Conservation (phyloP, 1,139 yeast genomes). For the Geotrichum phurueaensis region DNA sequence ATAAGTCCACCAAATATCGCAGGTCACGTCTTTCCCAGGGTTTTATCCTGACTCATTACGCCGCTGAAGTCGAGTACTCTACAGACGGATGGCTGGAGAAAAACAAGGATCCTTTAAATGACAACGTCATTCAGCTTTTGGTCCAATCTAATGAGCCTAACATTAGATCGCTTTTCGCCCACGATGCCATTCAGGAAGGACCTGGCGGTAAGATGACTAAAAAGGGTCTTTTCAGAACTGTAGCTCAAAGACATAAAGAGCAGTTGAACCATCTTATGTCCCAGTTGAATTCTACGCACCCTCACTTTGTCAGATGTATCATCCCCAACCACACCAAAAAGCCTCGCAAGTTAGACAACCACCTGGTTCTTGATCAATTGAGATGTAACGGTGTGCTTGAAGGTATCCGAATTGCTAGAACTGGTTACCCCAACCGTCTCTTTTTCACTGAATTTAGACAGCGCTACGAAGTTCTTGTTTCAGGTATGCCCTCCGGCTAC, state of each 20-base stretch:
- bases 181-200: constrained; percentile 21
- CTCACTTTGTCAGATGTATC: constrained; percentile 95
- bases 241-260: constrained; percentile 69
- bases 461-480: constrained; percentile 63
- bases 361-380: constrained; percentile 76
- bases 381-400: constrained; percentile 97
- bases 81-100: constrained; percentile 92
- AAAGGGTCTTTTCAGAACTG: constrained; percentile 61
- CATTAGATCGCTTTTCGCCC: constrained; percentile 42
- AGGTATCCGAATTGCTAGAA: constrained; percentile 94
- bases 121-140: constrained; percentile 56
- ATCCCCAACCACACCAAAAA: constrained; percentile 77
- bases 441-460: constrained; percentile 72
- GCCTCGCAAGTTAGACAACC: constrained; percentile 67
- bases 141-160: constrained; percentile 53
- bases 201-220: constrained; percentile 24
- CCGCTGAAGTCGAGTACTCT: constrained; percentile 89
- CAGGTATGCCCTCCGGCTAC: constrained; percentile 36
- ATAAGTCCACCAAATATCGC: constrained; percentile 53
- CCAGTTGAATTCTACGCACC: constrained; percentile 75
- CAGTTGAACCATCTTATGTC: constrained; percentile 69
- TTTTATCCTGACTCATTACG: constrained; percentile 84
- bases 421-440: constrained; percentile 93
- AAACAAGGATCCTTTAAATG: constrained; percentile 89
- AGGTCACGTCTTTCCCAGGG: constrained; percentile 55